Evolutionary conservation across 768 basidiomycete species (phyloP).

Genomic region (Suillus weaverae): DNA sequence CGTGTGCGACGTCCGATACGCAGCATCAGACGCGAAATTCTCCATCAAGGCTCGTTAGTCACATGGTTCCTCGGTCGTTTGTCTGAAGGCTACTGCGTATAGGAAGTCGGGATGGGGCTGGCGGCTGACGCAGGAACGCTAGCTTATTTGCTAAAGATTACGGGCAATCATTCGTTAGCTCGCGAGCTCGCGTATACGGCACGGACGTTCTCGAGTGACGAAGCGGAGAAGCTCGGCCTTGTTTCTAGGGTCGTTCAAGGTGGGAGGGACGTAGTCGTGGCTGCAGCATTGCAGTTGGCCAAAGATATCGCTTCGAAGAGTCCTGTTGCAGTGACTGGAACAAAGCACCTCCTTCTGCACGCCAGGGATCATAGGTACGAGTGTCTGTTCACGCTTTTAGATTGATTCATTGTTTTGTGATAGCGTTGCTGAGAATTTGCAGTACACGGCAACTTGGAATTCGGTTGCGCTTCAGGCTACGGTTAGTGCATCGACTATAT

Average conservation of each 20-base stretch:
- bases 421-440: constrained; percentile 47
- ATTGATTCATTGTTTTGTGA: neutral
- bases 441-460: constrained; percentile 62
- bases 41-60: constrained; percentile 62
- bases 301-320: constrained; percentile 69
- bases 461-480: constrained; percentile 48
- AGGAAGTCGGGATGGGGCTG: constrained; percentile 87
- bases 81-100: neutral
- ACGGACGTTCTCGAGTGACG: constrained; percentile 63
- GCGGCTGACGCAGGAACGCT: constrained; percentile 89
- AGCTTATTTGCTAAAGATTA: constrained; percentile 76
- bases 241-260: constrained; percentile 73
- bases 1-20: constrained; percentile 79
- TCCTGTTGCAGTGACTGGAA: constrained; percentile 73
- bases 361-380: constrained; percentile 75
- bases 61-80: neutral
- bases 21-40: constrained; percentile 61
- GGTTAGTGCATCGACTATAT: constrained; percentile 28
- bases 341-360: constrained; percentile 79
- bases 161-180: constrained; percentile 69
- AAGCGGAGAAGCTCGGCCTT: constrained; percentile 70
- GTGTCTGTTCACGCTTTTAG: neutral
- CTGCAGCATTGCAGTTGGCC: constrained; percentile 66
- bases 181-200: constrained; percentile 79
- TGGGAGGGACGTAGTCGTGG: constrained; percentile 61